Evolutionary conservation across 2,329 filamentous ascomycete species (phyloP), one percentile per base, ranked within the genome.

Genomic region (Davidsoniella neocaledoniae): DNA sequence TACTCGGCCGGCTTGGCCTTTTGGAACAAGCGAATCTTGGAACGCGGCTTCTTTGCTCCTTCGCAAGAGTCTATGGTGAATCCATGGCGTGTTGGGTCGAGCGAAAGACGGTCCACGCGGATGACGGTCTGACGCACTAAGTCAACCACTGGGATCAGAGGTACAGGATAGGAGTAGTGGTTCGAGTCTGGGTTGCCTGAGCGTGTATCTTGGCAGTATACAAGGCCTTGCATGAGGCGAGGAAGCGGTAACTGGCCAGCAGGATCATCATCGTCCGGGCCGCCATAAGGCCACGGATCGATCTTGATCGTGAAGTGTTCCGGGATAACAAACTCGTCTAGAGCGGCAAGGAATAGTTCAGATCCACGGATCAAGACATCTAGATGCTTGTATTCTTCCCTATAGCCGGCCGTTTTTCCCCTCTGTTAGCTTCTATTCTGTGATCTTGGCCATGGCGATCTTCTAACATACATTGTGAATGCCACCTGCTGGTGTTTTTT

Each of bases 251-350:
- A n/a, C 23, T 38, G 6, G 44, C 38, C 16, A 17, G 26, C 57
- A 19, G 62, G 59, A 44, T 67, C 65, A n/a, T 59, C 56, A 50
- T 67, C 64, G 4, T 66, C 63, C 1, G 62, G 60, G 2, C 66
- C 66, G 5, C 70, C 70, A 54, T 86, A 87, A 37, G 84, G 84
- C 83, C 82, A 87, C 0, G 74, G 52, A 77, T 69, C 66, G 56
- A 69, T 66, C 43, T 63, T 63, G 49, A 68, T 56, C 40, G 56
- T 56, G 50, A 68, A 66, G 54, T 63, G 59, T 23, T 63, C 63
- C 4, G 70, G 70, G 10, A 74, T 58, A 3, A 58, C 56, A 48
- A 73, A 68, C 55, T 72, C 68, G 19, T 65, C 59, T 58, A 73
- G 60, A 48, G 69, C 69, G 12, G 68, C 60, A 53, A 68, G 63